phyloP scores from a whole-genome alignment of 2,329 filamentous ascomycete genomes.

The Microdochium bolleyi region DNA sequence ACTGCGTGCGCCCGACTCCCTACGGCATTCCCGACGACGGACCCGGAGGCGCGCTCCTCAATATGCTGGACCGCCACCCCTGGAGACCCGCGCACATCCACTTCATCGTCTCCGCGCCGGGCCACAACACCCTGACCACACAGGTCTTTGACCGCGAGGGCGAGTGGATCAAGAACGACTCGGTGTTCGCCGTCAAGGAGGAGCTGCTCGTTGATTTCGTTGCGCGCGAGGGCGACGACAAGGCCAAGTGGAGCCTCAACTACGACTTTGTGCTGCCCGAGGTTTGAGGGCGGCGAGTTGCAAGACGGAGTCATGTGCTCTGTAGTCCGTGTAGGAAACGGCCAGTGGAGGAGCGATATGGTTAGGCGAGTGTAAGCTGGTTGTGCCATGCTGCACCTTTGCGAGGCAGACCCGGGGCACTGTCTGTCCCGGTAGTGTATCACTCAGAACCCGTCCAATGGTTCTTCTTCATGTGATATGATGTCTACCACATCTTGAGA shows the following conservation, averaged over 20 bases:
- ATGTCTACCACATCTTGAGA: too few relatives aligned
- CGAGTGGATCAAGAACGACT: slow-evolving; percentile 47
- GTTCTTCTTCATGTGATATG: too few relatives aligned
- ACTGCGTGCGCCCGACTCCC: slow-evolving; percentile 52
- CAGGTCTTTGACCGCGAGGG: slow-evolving; percentile 69
- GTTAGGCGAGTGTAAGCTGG: slow-evolving; percentile 24
- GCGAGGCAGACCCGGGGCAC: too few relatives aligned
- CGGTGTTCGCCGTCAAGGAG: slow-evolving; percentile 47
- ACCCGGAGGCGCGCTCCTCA: slow-evolving; percentile 42
- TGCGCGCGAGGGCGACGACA: slow-evolving; percentile 21
- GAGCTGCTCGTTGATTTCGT: slow-evolving; percentile 36
- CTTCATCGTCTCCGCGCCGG: slow-evolving; percentile 36
- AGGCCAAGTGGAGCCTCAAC: slow-evolving; percentile 49
- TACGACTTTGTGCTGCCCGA: slow-evolving; percentile 48
- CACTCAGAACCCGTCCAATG: too few relatives aligned
- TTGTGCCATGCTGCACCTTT: too few relatives aligned
- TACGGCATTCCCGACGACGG: slow-evolving; percentile 44
- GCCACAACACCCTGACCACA: slow-evolving; percentile 48
- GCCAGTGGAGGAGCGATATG: too few relatives aligned
- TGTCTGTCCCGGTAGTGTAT: too few relatives aligned
- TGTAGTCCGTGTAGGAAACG: too few relatives aligned
- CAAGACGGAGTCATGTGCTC: too few relatives aligned
- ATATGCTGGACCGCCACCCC: slow-evolving; percentile 45
- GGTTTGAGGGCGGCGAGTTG: slow-evolving; percentile 5
- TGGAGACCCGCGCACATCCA: slow-evolving; percentile 54